Conservation (phyloP, 768 basidiomycete genomes). For the Psilocybe cyanescens region DNA sequence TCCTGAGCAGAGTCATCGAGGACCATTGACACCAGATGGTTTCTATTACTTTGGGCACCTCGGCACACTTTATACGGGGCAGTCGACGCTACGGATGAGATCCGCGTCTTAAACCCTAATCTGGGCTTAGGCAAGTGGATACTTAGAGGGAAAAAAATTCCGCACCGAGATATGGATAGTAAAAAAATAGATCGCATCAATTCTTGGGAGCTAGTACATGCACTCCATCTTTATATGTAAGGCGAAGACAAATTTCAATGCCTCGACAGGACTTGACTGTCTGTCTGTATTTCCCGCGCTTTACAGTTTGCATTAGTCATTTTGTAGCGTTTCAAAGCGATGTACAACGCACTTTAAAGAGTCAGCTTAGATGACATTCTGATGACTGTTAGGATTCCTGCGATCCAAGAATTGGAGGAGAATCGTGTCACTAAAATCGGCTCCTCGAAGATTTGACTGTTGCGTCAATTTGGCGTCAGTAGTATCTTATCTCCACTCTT, state of each 20-base stretch:
- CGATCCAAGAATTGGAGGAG: too few relatives aligned
- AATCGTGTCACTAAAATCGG: too few relatives aligned
- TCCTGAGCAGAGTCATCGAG: constrained; percentile 26
- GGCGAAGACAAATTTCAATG: background rate
- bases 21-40: constrained; percentile 27
- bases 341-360: too few relatives aligned
- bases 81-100: constrained; percentile 32
- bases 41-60: constrained; percentile 4
- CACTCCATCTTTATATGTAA: background rate
- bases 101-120: constrained; percentile 27
- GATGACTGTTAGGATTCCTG: too few relatives aligned
- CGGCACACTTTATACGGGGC: constrained; percentile 20
- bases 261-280: too few relatives aligned
- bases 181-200: constrained; percentile 1
- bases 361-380: too few relatives aligned
- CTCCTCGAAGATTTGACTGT: too few relatives aligned
- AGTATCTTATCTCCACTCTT: background rate
- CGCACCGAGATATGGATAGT: constrained; percentile 1
- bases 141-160: constrained; percentile 6
- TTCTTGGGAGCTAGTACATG: background rate
- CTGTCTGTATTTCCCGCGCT: too few relatives aligned
- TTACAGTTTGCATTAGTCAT: too few relatives aligned
- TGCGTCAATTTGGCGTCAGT: background rate
- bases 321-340: too few relatives aligned
- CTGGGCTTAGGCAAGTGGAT: constrained; percentile 16